These are phyloP conservation scores for Rubia yunnanensis DNA, from an alignment of 257 asterid species.

Conservation along the genomic window DNA sequence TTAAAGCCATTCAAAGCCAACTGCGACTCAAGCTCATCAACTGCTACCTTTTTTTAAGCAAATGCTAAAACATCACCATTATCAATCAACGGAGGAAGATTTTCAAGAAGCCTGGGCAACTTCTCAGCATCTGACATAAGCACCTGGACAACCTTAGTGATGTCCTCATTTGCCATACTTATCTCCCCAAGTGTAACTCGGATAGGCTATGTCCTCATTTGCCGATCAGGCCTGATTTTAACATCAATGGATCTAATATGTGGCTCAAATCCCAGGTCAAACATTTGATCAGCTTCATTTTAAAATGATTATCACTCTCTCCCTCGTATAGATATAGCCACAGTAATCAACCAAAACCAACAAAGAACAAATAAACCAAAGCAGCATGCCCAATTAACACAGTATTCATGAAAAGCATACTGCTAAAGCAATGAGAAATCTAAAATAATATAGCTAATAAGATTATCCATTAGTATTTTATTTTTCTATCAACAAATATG, in stretches of 20 bases:
- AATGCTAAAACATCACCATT: constrained; percentile 89
- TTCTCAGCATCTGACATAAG: constrained; percentile 75
- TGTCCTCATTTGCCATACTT: constrained; percentile 96
- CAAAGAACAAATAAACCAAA: no score
- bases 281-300: constrained; percentile 99
- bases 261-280: constrained; percentile 99
- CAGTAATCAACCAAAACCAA: no score
- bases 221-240: constrained; percentile 96
- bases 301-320: no score
- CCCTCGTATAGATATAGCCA: no score
- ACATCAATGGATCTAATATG: constrained; percentile 94
- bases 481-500: no score
- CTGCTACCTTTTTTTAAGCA: constrained; percentile 86
- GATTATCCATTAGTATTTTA: no score
- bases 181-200: constrained; percentile 97
- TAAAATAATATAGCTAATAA: no score
- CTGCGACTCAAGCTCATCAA: constrained; percentile 80
- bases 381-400: no score
- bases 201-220: constrained; percentile 88
- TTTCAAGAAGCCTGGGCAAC: constrained; percentile 86
- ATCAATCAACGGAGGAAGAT: constrained; percentile 83
- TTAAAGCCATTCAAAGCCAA: constrained; percentile 58
- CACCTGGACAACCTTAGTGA: constrained; percentile 80
- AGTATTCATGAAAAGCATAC: no score
- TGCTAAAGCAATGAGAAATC: no score